Evolutionary conservation across 2,329 filamentous ascomycete species (phyloP).

Genomic region (Diaporthe destruens): DNA sequence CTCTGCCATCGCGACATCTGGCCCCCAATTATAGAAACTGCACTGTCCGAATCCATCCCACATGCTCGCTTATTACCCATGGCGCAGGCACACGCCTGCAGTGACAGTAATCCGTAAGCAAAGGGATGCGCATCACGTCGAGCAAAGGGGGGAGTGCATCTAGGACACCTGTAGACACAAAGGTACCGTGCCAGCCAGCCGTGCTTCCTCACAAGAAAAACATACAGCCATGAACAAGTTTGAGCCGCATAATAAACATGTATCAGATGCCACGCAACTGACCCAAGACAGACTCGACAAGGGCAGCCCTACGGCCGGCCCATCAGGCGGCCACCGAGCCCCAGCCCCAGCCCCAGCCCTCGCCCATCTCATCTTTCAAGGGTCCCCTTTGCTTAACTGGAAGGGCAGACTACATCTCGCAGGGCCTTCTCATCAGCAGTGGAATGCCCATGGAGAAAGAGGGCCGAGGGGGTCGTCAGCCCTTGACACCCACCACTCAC

Average conservation of each 20-base stretch:
- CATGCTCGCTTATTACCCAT: constrained; percentile 5
- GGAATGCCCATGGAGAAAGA: neutral
- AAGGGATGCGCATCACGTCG: constrained; percentile 6
- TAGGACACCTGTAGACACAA: neutral
- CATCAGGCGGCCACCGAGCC: constrained; percentile 25
- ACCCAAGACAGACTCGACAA: constrained; percentile 1
- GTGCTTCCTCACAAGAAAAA: too few species aligned
- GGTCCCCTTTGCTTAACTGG: neutral
- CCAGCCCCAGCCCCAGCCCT: neutral
- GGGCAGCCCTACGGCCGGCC: constrained; percentile 26
- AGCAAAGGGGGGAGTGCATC: constrained; percentile 15
- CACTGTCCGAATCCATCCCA: neutral
- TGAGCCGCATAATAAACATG: constrained; percentile 33
- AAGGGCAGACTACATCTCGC: constrained; percentile 16
- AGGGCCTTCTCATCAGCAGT: constrained; percentile 12
- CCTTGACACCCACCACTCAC: neutral
- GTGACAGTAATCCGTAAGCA: constrained; percentile 26
- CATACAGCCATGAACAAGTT: neutral
- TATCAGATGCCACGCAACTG: constrained; percentile 25
- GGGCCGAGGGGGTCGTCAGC: neutral
- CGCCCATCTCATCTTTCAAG: constrained; percentile 29
- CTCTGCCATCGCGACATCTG: constrained; percentile 28
- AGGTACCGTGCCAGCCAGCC: neutral
- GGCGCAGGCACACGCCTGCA: constrained; percentile 9
- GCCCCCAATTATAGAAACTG: constrained; percentile 36